These are phyloP conservation scores for Porphyrellus cyaneotinctus DNA, from an alignment of 768 basidiomycete genomes.

Conservation along the genomic window DNA sequence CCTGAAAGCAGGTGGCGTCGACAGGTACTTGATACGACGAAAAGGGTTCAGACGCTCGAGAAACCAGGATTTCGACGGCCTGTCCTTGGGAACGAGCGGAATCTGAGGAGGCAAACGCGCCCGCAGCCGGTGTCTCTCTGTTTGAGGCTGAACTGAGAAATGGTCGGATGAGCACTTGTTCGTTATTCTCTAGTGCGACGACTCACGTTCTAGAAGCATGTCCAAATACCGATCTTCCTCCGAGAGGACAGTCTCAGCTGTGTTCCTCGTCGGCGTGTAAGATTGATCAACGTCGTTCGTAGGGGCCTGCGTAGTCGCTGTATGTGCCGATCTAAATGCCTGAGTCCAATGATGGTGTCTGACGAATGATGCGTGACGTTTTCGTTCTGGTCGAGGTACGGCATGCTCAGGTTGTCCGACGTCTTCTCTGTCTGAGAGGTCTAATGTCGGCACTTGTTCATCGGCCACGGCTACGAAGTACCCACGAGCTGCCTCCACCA, in stretches of 20 bases:
- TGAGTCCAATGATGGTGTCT: not conserved
- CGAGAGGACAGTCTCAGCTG: not conserved
- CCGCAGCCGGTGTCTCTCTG: not conserved
- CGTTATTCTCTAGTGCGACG: not conserved
- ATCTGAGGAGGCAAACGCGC: not conserved
- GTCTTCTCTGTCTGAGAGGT: constrained; percentile 5
- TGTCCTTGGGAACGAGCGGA: not conserved
- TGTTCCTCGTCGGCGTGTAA: not conserved
- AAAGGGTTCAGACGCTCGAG: constrained; percentile 14
- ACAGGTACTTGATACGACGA: not conserved
- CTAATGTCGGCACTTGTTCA: not conserved
- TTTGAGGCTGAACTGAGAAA: constrained; percentile 7
- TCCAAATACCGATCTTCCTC: not conserved
- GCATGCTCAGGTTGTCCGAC: not conserved
- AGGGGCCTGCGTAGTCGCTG: not conserved
- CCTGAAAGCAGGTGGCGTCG: not conserved
- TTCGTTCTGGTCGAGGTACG: not conserved
- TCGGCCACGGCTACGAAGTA: not conserved
- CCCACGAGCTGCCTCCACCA: constrained; percentile 8
- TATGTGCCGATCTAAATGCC: not conserved
- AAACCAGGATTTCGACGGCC: not conserved
- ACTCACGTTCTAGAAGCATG: constrained; percentile 4
- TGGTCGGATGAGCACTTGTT: not conserved
- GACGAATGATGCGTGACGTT: not conserved
- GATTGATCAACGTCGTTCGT: not conserved